A percentile compares a stretch with the other conserved stretches of the same genome.
Conservation (phyloP, 495 filamentous ascomycete genomes). For the Ramalina peruviana region DNA sequence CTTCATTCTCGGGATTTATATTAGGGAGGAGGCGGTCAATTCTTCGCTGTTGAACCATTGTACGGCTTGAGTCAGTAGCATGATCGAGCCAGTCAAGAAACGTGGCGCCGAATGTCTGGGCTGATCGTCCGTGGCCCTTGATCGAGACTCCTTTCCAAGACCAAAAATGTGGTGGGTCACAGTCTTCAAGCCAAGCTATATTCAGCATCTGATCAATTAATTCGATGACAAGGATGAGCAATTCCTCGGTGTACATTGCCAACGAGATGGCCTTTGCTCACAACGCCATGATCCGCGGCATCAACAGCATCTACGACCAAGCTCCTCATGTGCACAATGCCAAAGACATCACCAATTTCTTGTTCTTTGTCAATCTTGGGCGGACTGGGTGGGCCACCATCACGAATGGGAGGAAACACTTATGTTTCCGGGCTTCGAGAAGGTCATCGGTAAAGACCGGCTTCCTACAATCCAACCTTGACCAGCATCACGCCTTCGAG, state of each 20-base stretch:
- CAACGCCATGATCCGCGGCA: conserved; percentile 33
- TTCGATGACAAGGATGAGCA: no score
- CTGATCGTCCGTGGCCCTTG: no score
- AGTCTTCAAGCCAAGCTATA: no score
- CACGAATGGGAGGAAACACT: conserved; percentile 21
- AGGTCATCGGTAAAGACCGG: conserved; percentile 10
- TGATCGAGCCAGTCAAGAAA: no score
- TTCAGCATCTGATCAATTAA: no score
- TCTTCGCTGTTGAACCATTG: no score
- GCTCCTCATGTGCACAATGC: conserved; percentile 23
- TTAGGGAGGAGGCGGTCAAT: no score
- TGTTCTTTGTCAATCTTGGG: conserved; percentile 25
- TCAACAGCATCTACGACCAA: conserved; percentile 37
- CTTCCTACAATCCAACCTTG: conserved; percentile 15
- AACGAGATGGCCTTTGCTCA: conserved; percentile 27
- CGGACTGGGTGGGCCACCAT: conserved; percentile 18
- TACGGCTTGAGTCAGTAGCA: no score
- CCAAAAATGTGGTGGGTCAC: no score
- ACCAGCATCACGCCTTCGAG: conserved; percentile 14
- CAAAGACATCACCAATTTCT: conserved; percentile 23
- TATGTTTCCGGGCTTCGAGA: conserved; percentile 23
- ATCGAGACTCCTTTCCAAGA: no score
- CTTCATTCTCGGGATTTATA: no score
- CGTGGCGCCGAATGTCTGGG: no score
- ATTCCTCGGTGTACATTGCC: conserved; percentile 14